Percentiles rank a stretch among this genome's conserved stretches.
These are phyloP conservation scores for Lactuca saligna DNA, from an alignment of 129 eudicot genomes.

Conservation along the genomic window DNA sequence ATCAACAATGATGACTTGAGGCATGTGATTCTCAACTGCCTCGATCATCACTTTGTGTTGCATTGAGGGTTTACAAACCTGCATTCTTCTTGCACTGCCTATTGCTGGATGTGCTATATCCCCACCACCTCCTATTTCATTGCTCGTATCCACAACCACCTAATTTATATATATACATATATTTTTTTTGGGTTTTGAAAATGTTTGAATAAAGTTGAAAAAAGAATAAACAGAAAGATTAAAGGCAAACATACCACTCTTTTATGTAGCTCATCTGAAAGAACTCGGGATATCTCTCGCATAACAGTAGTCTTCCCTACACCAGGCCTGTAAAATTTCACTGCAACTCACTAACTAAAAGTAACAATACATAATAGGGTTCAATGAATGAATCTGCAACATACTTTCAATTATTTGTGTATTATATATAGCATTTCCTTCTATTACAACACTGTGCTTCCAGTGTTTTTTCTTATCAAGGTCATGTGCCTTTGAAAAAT, in stretches of 20 bases:
- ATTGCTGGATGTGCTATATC: conserved; percentile 86
- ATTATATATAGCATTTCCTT: too few species aligned
- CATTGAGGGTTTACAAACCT: conserved; percentile 66
- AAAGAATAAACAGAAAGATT: conserved; percentile 4
- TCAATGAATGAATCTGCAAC: too few species aligned
- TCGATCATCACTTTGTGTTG: conserved; percentile 78
- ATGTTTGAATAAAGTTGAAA: conserved; percentile 13
- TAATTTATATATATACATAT: conserved; percentile 3
- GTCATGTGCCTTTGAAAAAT: too few species aligned
- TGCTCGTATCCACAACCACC: conserved; percentile 85
- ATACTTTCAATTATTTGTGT: too few species aligned
- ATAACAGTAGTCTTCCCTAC: conserved; percentile 79
- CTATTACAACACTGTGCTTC: too few species aligned
- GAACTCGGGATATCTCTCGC: conserved; percentile 70
- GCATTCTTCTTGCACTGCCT: conserved; percentile 75
- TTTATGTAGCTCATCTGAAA: conserved; percentile 71
- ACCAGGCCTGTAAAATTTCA: conserved; percentile 61
- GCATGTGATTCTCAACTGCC: conserved; percentile 96
- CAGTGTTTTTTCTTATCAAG: too few species aligned
- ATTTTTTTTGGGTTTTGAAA: background rate
- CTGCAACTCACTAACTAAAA: background rate
- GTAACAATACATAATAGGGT: background rate
- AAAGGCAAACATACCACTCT: conserved; percentile 61
- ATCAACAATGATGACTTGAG: conserved; percentile 75
- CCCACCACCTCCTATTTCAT: conserved; percentile 87